Evolutionary conservation across 208 protist species (phyloP).

Genomic region (Herpetomonas samuelpessoai): DNA sequence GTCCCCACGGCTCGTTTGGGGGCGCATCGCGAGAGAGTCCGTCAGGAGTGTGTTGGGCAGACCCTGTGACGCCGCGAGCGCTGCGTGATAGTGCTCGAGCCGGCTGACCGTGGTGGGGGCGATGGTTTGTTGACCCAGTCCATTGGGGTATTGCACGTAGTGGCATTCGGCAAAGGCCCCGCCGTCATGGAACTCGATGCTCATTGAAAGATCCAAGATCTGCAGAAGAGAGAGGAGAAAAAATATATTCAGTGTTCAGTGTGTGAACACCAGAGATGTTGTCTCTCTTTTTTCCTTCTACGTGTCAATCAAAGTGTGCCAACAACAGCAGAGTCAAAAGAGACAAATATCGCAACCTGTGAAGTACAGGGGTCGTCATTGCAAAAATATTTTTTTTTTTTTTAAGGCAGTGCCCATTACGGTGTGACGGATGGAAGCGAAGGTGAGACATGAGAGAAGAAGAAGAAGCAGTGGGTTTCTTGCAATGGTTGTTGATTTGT

Average conservation of each 20-base stretch:
- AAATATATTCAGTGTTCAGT: not conserved
- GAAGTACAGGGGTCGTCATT: too few species aligned
- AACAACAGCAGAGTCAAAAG: too few species aligned
- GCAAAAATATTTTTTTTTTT: too few species aligned
- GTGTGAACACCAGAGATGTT: not conserved
- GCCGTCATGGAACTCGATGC: slow-evolving; percentile 44
- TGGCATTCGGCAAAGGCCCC: slow-evolving; percentile 64
- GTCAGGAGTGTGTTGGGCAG: not conserved
- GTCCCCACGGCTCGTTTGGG: too few species aligned
- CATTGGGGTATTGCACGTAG: slow-evolving; percentile 62
- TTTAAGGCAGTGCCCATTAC: too few species aligned
- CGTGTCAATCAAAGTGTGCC: too few species aligned
- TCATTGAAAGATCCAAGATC: not conserved
- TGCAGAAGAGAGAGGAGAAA: slow-evolving; percentile 1
- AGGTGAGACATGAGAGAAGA: too few species aligned
- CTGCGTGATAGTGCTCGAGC: slow-evolving; percentile 3
- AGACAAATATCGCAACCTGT: too few species aligned
- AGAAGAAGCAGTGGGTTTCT: too few species aligned
- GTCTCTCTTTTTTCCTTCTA: not conserved
- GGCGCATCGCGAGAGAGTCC: too few species aligned
- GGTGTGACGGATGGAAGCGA: too few species aligned
- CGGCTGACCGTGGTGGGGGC: slow-evolving; percentile 7
- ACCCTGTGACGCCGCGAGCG: slow-evolving; percentile 1
- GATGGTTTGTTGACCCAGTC: slow-evolving; percentile 35
- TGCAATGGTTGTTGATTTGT: too few species aligned